phyloP scores from a whole-genome alignment of 352 stramenopile genomes.

The Bremia lactucae region DNA sequence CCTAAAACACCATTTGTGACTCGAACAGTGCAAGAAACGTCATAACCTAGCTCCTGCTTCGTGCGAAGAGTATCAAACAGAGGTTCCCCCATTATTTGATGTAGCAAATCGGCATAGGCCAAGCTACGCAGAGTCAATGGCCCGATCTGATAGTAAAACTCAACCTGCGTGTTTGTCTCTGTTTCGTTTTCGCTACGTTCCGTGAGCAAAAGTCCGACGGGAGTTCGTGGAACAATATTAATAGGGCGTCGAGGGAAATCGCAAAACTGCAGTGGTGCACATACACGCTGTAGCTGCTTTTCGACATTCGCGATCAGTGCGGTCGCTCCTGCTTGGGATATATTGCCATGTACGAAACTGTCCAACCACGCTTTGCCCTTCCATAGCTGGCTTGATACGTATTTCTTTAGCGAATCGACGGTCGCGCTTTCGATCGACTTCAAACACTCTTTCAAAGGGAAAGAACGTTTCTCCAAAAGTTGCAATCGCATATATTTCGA shows the following conservation, averaged over 20 bases:
- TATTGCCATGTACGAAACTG: slow-evolving; percentile 69
- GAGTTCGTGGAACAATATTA: slow-evolving; percentile 34
- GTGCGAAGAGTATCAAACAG: slow-evolving; percentile 82
- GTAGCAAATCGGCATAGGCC: slow-evolving; percentile 72
- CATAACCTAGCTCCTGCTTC: slow-evolving; percentile 84
- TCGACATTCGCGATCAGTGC: slow-evolving; percentile 37
- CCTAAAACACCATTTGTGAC: slow-evolving; percentile 75
- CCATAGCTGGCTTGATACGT: slow-evolving; percentile 40
- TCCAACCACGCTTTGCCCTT: slow-evolving; percentile 31
- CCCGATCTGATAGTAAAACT: slow-evolving; percentile 83
- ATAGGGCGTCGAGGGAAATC: slow-evolving; percentile 45
- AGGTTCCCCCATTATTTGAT: slow-evolving; percentile 85
- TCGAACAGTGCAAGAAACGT: slow-evolving; percentile 79
- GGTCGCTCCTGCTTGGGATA: slow-evolving; percentile 22
- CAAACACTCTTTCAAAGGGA: slow-evolving; percentile 36
- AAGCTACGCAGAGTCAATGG: slow-evolving; percentile 45
- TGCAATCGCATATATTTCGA: slow-evolving; percentile 56
- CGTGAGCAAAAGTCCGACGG: slow-evolving; percentile 39
- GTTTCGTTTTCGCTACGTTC: slow-evolving; percentile 56
- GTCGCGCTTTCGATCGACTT: slow-evolving; percentile 33
- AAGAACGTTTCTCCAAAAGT: slow-evolving; percentile 39
- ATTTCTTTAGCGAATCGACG: slow-evolving; percentile 26
- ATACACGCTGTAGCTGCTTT: slow-evolving; percentile 25
- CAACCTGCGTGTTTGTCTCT: slow-evolving; percentile 77
- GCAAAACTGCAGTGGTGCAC: slow-evolving; percentile 13